Base-by-base conservation (phyloP, 2,329 filamentous ascomycete genomes). In the Neopestalotiopsis sp. region DNA sequence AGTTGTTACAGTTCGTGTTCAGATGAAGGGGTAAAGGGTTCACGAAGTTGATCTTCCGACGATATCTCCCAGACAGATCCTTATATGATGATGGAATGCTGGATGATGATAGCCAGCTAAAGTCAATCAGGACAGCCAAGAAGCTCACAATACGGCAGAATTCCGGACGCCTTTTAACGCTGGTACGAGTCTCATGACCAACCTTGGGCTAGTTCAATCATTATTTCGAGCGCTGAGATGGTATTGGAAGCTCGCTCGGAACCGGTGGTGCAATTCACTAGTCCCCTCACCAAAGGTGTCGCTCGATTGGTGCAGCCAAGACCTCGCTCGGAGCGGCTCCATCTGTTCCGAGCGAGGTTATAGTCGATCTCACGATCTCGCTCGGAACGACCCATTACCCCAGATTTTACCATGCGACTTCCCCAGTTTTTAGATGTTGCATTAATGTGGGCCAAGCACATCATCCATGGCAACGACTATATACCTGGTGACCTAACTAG, bases 201-300 rank as follows among this genome's bases (percentile, higher is more conserved):
- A 14, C 17, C 49, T 7, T 56, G 49, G 49, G 13, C 49, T 24
- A 56, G 12, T 56, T 56, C 49, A 56, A 56, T 56, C 20, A 10
- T 56, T 14, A 56, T 17, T 17, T 17, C 12, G 17, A 56, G 1
- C 17, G 20, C 49, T 17, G 49, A 56, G 49, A 9, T 56, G 49
- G 13, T 56, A 56, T 56, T 56, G 49, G 20, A 10, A 56, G 49
- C 20, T 56, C 49, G 49, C 49, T 56, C 49, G 49, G 49, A 56
- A 56, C 49, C 49, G 49, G 20, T 56, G 49, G 49, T 56, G 49
- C 49, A 56, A 56, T 56, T 56, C 49, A 9, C 49, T 56, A 56
- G 49, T 56, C 49, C 49, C 17, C 49, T 38, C 34, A 38, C 9
- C 13, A 56, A 56, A 17, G 49, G 49, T 56, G 49, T 56, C 17